A percentile compares a stretch with the other conserved stretches of the same genome.
Conservation (phyloP, 2,329 filamentous ascomycete genomes). For the Domatiomyces globalis region DNA sequence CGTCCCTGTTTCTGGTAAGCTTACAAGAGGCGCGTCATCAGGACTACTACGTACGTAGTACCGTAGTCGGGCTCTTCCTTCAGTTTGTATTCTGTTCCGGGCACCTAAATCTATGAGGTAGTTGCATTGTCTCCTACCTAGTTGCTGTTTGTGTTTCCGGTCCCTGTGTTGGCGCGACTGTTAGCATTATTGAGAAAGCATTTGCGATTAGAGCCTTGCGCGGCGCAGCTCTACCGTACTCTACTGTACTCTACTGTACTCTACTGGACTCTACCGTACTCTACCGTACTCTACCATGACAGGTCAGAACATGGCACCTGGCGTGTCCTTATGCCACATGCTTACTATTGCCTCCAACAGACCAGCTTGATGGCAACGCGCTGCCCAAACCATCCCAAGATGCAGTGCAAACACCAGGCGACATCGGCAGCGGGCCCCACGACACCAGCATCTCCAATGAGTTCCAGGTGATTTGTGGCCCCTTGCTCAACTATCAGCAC, state of each 20-base stretch:
- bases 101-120: too few relatives aligned
- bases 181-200: too few relatives aligned
- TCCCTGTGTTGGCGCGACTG: too few relatives aligned
- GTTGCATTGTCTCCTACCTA: too few relatives aligned
- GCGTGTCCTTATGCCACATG: background rate
- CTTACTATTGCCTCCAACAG: conserved; percentile 1
- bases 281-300: background rate
- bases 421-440: conserved; percentile 16
- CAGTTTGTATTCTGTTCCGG: too few relatives aligned
- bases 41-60: too few relatives aligned
- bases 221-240: background rate
- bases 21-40: background rate
- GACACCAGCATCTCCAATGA: conserved; percentile 14
- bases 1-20: background rate
- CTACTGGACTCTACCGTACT: too few relatives aligned
- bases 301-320: background rate
- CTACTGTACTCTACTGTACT: too few relatives aligned
- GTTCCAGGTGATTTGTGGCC: conserved; percentile 32
- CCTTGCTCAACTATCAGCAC: conserved; percentile 37
- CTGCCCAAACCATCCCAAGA: conserved; percentile 2
- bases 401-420: conserved; percentile 9
- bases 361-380: conserved; percentile 5
- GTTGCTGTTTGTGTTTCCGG: too few relatives aligned
- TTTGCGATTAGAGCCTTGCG: too few relatives aligned
- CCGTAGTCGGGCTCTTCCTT: background rate